A percentile compares a stretch with the other conserved stretches of the same genome.
Conservation (phyloP, 441 rosid genomes). For the Jatropha multifida region DNA sequence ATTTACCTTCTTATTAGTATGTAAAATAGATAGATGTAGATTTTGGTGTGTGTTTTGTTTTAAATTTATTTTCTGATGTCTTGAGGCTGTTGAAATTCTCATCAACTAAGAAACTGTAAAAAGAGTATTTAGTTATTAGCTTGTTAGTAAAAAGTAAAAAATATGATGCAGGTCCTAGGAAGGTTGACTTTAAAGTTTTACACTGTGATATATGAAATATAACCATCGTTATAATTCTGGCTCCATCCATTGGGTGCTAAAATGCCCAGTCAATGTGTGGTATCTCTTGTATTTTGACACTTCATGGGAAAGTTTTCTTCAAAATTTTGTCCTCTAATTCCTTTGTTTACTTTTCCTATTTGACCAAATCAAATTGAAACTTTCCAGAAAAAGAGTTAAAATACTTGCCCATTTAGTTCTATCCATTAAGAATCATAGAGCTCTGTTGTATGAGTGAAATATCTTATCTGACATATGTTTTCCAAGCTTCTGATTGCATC, state of each 20-base stretch:
- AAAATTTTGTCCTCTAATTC: not conserved
- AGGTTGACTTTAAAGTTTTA: too few species aligned
- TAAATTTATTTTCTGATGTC: slow-evolving; percentile 2
- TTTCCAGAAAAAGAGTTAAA: slow-evolving; percentile 2
- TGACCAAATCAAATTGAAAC: not conserved
- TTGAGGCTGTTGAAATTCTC: slow-evolving; percentile 1
- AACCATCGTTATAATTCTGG: not conserved
- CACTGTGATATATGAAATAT: not conserved
- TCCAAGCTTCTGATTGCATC: slow-evolving; percentile 6
- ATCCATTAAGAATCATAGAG: not conserved
- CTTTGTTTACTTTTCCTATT: not conserved
- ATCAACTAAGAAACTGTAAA: slow-evolving; percentile 6
- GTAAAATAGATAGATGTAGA: too few species aligned
- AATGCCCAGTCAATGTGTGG: slow-evolving; percentile 3
- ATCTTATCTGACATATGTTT: not conserved
- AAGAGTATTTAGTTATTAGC: not conserved
- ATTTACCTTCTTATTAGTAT: slow-evolving; percentile 13
- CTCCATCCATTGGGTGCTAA: slow-evolving; percentile 8
- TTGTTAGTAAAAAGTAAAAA: not conserved
- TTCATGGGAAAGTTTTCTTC: not conserved
- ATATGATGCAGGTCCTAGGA: too few species aligned
- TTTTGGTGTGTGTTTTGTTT: not conserved
- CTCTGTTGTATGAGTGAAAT: not conserved
- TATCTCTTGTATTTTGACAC: not conserved
- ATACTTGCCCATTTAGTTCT: not conserved